Base-by-base conservation (phyloP, 129 eudicot genomes). In the Ambrosia trifida region DNA sequence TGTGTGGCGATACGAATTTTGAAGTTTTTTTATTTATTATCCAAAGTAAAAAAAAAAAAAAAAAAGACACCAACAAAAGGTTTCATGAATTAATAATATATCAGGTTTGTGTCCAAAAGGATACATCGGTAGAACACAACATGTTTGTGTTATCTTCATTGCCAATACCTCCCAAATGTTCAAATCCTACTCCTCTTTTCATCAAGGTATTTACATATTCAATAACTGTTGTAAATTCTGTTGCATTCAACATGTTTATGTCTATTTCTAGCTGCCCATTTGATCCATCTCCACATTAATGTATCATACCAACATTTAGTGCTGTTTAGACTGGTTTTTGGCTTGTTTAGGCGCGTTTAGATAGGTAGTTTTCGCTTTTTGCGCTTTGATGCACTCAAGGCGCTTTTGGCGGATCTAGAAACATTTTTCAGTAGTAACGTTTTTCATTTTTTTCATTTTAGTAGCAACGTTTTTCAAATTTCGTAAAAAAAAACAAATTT, bases 81-180 rank as follows among this genome's bases (percentile, higher is more conserved):
- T 65, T 38, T 74, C 65, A 52, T 51, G 78, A 52, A 51, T 18
- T 30, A 43, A 56, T 45, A 74, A 76, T 72, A 43, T 60, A 83
- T 36, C 7, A 40, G 7, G 9, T 8, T 10, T 92, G 96, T 60
- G 88, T 89, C 66, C 90, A 85, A 72, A 92, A 85, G 85, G 90
- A 83, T 51, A 89, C 89, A 66, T 85, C 82, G 90, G 79, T 82
- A 53, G 84, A 83, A 45, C 93, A 90, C 70, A 95, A 90, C 67
- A 94, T 90, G 99, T 86, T 87, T 77, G 86, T 86, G 76, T 72
- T 94, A 32, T 87, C 97, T 59, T 75, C 97, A 43, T 60, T 69
- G 53, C 85, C 89, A 8, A 85, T 87, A 80, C 81, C 95, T 13
- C 86, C 80, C 84, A 93, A 83, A 57, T 93, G 87, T 67, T 81